Conservation (phyloP, 139 green algal genomes). For the Trebouxia sp. region DNA sequence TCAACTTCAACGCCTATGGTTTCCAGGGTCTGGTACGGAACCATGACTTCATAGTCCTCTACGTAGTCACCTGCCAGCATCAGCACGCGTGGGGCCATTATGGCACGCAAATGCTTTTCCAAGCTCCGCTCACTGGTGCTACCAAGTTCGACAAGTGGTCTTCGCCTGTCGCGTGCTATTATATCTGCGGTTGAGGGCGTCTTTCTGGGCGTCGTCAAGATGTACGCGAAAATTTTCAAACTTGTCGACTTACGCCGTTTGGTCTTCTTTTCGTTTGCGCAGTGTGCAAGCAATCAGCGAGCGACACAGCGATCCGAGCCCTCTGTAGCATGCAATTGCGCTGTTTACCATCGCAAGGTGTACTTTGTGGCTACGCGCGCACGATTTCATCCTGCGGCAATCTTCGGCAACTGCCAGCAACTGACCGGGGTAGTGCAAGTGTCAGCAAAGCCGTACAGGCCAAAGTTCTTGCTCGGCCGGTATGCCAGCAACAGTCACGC, state of each 20-base stretch:
- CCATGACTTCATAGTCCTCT: not conserved
- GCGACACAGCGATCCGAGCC: not conserved
- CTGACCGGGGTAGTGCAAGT: too few relatives aligned
- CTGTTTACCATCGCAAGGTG: not conserved
- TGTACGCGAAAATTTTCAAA: too few relatives aligned
- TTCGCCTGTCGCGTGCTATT: too few relatives aligned
- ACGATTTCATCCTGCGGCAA: too few relatives aligned
- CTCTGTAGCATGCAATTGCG: not conserved
- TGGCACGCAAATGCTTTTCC: too few relatives aligned
- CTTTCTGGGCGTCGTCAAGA: too few relatives aligned
- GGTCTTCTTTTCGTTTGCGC: not conserved
- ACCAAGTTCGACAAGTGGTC: too few relatives aligned
- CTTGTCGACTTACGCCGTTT: not conserved
- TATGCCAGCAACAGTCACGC: not conserved
- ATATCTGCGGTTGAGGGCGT: too few relatives aligned
- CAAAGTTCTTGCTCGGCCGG: too few relatives aligned
- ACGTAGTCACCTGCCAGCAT: not conserved
- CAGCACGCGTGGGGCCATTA: not conserved
- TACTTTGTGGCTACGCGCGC: not conserved
- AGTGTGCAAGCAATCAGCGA: not conserved
- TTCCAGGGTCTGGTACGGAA: not conserved
- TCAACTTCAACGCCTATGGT: not conserved
- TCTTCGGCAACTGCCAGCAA: too few relatives aligned
- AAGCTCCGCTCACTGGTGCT: too few relatives aligned
- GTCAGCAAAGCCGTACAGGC: too few relatives aligned